Evolutionary conservation across 352 stramenopile species (phyloP), one percentile per base, ranked within the genome.

Genomic region (Phytopythium oedochilum): DNA sequence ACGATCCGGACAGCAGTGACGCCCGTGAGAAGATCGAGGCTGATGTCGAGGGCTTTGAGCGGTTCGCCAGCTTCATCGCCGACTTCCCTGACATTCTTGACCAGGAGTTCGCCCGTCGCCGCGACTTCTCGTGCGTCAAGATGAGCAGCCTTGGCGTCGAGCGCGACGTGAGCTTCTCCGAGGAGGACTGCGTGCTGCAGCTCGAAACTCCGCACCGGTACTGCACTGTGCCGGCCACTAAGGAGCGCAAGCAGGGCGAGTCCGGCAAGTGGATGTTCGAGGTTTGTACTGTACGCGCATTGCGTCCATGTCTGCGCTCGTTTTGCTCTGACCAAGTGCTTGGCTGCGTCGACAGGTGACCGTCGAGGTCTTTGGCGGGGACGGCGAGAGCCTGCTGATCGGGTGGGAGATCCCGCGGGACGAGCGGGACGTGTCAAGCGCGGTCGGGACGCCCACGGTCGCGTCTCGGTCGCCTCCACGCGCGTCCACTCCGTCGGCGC

Each of bases 231-330:
- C 49, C 85, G 23, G 82, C 77, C 14, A 92, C 79, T 6, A 92
- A 90, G 53, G 73, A 81, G 50, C 70, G 79, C 15, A 73, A 74
- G 17, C 78, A 86, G 59, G 82, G 79, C 2, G 78, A 90, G 53
- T 88, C 78, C 20, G 79, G 79, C 5, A 78, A 78, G 46, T 92
- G 82, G 82, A 88, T 92, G 78, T 92, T 86, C 32, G 79, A 92
- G 62, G 45, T 52, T 11, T 12, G 39, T 26, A 11, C 9, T 23
- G n/a, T n/a, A n/a, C 28, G 39, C 17, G 39, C 22, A 7, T 25
- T 28, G 23, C 3, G 12, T 29, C 20, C 20, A 5, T 28, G 34
- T 2, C 2, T 2, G 22, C 15, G 11, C 3, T 15, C 22, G 18
- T 15, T 31, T 8, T n/a, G 18, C 1, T 8, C 10, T 45, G 18